Conservation (phyloP, 768 basidiomycete species). For the Russula sp. region DNA sequence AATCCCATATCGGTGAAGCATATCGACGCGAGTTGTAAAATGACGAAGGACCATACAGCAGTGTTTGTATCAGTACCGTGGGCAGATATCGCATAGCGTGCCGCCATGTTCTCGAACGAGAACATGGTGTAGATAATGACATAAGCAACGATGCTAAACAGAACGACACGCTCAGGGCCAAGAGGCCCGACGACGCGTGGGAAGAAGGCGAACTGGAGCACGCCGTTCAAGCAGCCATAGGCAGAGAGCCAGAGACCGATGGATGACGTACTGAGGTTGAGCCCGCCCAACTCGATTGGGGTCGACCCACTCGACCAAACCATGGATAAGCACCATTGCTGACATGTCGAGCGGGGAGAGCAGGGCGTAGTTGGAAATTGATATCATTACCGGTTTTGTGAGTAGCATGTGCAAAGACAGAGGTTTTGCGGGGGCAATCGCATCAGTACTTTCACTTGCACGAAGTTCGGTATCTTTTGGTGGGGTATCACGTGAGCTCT, state of each 20-base stretch:
- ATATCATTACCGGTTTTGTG: constrained; percentile 40
- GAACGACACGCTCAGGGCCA: constrained; percentile 40
- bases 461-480: background rate
- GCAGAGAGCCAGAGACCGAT: constrained; percentile 42
- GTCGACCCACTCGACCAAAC: constrained; percentile 48
- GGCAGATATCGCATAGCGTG: background rate
- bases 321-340: constrained; percentile 44
- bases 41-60: background rate
- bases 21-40: constrained; percentile 16
- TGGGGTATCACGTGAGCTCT: background rate
- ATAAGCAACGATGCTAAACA: constrained; percentile 32
- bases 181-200: constrained; percentile 38
- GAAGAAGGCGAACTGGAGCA: constrained; percentile 42
- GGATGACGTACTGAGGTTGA: constrained; percentile 38
- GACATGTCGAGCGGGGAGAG: constrained; percentile 46
- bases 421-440: constrained; percentile 19
- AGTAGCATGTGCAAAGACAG: constrained; percentile 39
- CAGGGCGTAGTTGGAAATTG: constrained; percentile 44
- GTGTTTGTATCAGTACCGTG: background rate
- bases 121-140: constrained; percentile 34
- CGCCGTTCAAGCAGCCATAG: constrained; percentile 40
- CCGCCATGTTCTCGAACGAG: constrained; percentile 30
- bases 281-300: constrained; percentile 44
- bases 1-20: constrained; percentile 21
- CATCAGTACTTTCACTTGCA: background rate